These are phyloP conservation scores for Xenoacremonium recifei DNA, from an alignment of 2,329 filamentous ascomycete genomes.

Conservation along the genomic window DNA sequence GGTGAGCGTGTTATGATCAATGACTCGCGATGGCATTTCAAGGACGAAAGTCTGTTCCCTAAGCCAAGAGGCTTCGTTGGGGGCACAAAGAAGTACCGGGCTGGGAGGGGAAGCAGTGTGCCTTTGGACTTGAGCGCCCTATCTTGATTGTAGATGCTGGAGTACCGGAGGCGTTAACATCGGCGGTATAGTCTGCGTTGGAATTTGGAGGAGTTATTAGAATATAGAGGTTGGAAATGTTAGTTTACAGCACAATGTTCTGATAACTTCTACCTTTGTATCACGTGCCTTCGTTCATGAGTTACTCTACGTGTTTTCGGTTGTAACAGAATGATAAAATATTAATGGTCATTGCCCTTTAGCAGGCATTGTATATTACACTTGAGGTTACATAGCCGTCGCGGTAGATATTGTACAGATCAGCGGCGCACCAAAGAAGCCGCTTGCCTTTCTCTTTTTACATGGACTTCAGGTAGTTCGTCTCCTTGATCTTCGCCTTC, in stretches of 20 bases:
- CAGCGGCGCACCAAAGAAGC: slow-evolving; percentile 8
- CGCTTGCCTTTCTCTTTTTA: too few relatives aligned
- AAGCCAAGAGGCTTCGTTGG: slow-evolving; percentile 80
- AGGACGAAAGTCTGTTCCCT: slow-evolving; percentile 76
- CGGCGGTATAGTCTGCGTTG: too few relatives aligned
- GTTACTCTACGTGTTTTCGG: too few relatives aligned
- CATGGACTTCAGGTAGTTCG: slow-evolving; percentile 83
- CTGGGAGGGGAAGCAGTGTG: slow-evolving; percentile 90
- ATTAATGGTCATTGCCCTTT: too few relatives aligned
- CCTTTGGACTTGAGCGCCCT: slow-evolving; percentile 76
- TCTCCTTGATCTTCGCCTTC: slow-evolving; percentile 76
- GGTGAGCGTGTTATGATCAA: slow-evolving; percentile 58
- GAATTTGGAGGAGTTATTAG: too few relatives aligned
- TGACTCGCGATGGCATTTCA: slow-evolving; percentile 84
- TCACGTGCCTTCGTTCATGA: too few relatives aligned
- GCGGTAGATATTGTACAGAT: slow-evolving; percentile 27
- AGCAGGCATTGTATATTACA: slow-evolving; percentile 27
- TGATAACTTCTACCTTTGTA: too few relatives aligned
- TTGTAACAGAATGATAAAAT: too few relatives aligned
- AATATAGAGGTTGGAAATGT: too few relatives aligned
- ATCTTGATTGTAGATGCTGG: too few relatives aligned
- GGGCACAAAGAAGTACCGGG: slow-evolving; percentile 77
- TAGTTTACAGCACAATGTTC: too few relatives aligned
- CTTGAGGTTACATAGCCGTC: slow-evolving; percentile 15
- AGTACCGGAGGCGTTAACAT: too few relatives aligned